Base-by-base conservation (phyloP, 768 basidiomycete genomes). In the Pilatotrama ljubarskyi region DNA sequence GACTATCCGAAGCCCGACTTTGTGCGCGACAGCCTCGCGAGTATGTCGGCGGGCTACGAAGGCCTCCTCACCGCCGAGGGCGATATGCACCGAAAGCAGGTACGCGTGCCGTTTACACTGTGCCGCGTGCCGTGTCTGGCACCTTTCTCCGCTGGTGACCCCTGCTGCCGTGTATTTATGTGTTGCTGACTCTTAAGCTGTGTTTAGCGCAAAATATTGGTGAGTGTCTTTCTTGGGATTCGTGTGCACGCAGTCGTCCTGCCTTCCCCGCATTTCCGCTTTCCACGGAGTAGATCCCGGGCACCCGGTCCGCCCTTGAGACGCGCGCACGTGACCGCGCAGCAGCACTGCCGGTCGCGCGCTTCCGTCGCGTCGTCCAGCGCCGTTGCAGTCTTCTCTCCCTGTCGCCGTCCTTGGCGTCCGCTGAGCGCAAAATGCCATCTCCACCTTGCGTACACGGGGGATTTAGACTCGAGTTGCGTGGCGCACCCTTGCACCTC, bases 1-100 rank as follows among this genome's bases (percentile, higher is more conserved):
- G 75, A 81, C 56, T 85, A 82, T 65, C 84, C 82, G 26, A 88
- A 89, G 70, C 85, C 86, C 2, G 79, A 82, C 58, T 83, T 84
- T 60, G 75, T 85, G 15, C 70, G 78, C 14, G 81, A 84, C 41
- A 77, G 70, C 56, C 74, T 84, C 20, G 80, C 81, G 0, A 74
- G 74, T 38, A 84, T 84, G 82, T 77, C 75, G 25, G 79, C 76
- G 0, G 82, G 84, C 1, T 69, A 73, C 26, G 77, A 84, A 13
- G 79, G 83, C 6, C 64, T 84, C 17, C 70, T 85, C 41, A 80
- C 78, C 13, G 78, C 77, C 1, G 83, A 86, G 62, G 86, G 86
- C 18, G 80, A 82, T 0, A 74, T 74, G 37, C 87, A 88, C 66
- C 76, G 74, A 41, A 76, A 80, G 68, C 84, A 87, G 76, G 80